phyloP scores from a whole-genome alignment of 2,329 filamentous ascomycete species.

The Cercospora sp. region DNA sequence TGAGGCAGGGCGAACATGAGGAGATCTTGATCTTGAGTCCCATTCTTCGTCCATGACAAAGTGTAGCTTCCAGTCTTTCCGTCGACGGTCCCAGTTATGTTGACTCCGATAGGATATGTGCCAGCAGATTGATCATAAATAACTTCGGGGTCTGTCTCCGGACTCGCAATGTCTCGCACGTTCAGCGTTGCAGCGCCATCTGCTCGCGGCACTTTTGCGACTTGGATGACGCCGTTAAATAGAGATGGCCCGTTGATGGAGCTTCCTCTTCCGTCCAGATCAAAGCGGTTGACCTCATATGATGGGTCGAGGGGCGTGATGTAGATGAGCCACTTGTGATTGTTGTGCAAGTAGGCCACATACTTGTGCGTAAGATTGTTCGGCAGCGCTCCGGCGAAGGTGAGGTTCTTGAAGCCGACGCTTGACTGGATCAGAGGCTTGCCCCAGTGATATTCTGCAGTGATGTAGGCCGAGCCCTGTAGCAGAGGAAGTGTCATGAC shows the following conservation, averaged over 20 bases:
- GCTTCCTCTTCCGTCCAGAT: slow-evolving; percentile 56
- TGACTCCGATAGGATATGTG: slow-evolving; percentile 67
- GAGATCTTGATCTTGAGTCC: slow-evolving; percentile 60
- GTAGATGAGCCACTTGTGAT: slow-evolving; percentile 75
- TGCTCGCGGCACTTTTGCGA: slow-evolving; percentile 69
- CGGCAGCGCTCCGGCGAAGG: slow-evolving; percentile 51
- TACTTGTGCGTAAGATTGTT: slow-evolving; percentile 74
- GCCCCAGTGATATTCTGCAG: slow-evolving; percentile 67
- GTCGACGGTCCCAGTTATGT: slow-evolving; percentile 63
- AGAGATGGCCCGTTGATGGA: slow-evolving; percentile 63
- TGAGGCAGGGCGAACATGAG: slow-evolving; percentile 89
- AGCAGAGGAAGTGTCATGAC: slow-evolving; percentile 77
- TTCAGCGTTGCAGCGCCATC: slow-evolving; percentile 8
- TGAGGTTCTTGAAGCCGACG: slow-evolving; percentile 70
- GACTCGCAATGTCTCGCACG: slow-evolving; percentile 54
- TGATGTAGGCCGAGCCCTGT: slow-evolving; percentile 88
- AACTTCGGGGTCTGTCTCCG: slow-evolving; percentile 54
- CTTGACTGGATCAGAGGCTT: slow-evolving; percentile 73
- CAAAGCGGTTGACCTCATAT: slow-evolving; percentile 61
- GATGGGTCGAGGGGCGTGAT: slow-evolving; percentile 57
- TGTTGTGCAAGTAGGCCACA: slow-evolving; percentile 69
- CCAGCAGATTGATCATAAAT: slow-evolving; percentile 76
- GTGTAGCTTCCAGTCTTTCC: slow-evolving; percentile 68
- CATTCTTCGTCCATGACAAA: slow-evolving; percentile 71
- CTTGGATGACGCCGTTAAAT: slow-evolving; percentile 78